Evolutionary conservation across 805 yeast species (phyloP), one percentile per base, ranked within the genome.

Genomic region (Starmera pachycereana): DNA sequence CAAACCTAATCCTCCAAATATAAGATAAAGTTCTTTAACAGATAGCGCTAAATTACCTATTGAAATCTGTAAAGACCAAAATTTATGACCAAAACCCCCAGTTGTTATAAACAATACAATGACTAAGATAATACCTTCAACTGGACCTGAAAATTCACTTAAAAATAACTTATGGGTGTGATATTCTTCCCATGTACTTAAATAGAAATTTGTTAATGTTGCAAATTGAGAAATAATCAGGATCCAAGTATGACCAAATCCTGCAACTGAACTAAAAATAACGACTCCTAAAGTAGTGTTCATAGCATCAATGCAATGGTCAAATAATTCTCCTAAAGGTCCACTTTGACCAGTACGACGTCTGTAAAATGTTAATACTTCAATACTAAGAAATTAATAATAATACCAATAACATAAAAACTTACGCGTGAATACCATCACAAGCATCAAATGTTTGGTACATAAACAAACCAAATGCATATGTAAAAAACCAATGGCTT

Each of bases 381-480:
- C 8, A 12, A 6, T 8, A 22, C n/a, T 32, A 13, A n/a, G 3
- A 14, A n/a, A 11, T 14, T 18, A 6, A n/a, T 22, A 28, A 2
- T 4, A 33, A 9, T 9, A 39, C 7, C n/a, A 3, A 16, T 35
- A 22, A 22, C 6, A 22, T 5, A 22, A 22, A 22, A 22, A 45
- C 49, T 33, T 38, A 47, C 19, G 97, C 97, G 59, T 89, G 97
- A 47, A 83, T 74, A 5, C 97, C 97, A 60, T 89, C 97, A 60
- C 96, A 84, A 0, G 96, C 96, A 60, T 89, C 97, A 58, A 89
- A 87, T 0, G 97, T 89, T 58, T 89, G 97, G 60, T 89, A 89
- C 71, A 88, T 65, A 56, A 89, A 88, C 48, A 89, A 63, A 6
- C 95, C 90, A 45, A 83, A 54, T 0, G 94, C 96, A 57, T 85